Evolutionary conservation across 805 yeast genomes (phyloP), one percentile per base, ranked within the genome.

Genomic region (Saturnispora besseyi): DNA sequence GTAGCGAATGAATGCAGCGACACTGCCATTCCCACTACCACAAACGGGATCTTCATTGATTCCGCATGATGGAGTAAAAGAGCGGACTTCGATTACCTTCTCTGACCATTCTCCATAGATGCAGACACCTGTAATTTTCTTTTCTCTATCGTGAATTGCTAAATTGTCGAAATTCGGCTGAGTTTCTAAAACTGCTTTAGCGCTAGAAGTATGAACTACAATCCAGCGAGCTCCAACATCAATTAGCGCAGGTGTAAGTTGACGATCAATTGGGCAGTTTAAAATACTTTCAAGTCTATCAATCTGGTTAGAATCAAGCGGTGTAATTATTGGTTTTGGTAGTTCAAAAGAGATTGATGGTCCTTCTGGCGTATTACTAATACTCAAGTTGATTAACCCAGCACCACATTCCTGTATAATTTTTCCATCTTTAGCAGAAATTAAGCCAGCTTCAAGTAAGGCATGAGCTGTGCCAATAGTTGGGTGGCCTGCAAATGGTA

Each of bases 401-500:
- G 69, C 70, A 3, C 55, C 61, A 56, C 81, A 76, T 52, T 76
- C 73, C 58, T 76, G 80, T 24, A 61, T 49, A 5, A 73, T 40
- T 30, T 51, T 59, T 2, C 66, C 64, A 11, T 58, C 55, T n/a
- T 41, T 41, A 2, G 49, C 34, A 3, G 24, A 12, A 34, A 50
- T 41, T 6, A 34, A 8, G 8, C 46, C 44, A 7, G 28, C 63
- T 52, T 76, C 75, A 21, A 74, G 46, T n/a, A 67, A 64, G 0
- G 79, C 79, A 56, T 61, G 65, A 43, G 74, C 70, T 1, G 79
- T 64, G 4, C 84, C 84, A 31, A 79, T 55, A 0, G 82, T 79
- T 3, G 84, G 85, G 55, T 79, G 84, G 5, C 85, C 84, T 1
- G 85, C 84, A 65, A 79, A 79, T 7, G 81, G 81, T 24, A 79